Evolutionary conservation across 2,329 filamentous ascomycete species (phyloP), one percentile per base, ranked within the genome.

Genomic region (Diaporthe helianthi): DNA sequence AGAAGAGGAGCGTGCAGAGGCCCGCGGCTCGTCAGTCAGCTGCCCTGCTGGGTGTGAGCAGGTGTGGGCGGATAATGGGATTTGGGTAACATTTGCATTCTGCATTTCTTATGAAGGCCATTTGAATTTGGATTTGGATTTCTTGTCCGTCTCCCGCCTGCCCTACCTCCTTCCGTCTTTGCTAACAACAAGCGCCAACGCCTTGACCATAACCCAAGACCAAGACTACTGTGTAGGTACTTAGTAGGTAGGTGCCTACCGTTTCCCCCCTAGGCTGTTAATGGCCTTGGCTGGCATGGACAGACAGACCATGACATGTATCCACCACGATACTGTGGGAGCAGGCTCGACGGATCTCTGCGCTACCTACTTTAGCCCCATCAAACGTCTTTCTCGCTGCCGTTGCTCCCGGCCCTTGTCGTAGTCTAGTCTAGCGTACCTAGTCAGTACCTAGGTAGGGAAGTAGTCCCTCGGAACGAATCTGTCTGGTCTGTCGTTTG

Each of bases 341-440:
- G 44, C 58, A 63, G 58, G 13, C 44, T n/a, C 47, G 58, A 46
- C 58, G 46, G 41, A 46, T 22, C 29, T 51, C 31, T 58, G 44
- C 52, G 52, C 52, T 67, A 67, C 52, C 52, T 58, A 24, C 26
- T 67, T 31, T 55, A 66, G 51, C 29, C 47, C 31, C 64, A 66
- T 55, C 65, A 58, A 58, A 58, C 65, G 53, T 58, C 52, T 55
- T 66, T 33, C 51, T 47, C 51, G 38, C 46, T 36, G 52, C 65
- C 65, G 36, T 60, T 49, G 52, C 52, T 55, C 52, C 52, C 52
- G 38, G 52, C 17, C 44, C 13, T 36, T 36, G 52, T 67, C 41
- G 36, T 38, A 29, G 31, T 44, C 47, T 38, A 51, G 47, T 52
- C 60, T 64, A 38, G 36, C 36, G 13, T n/a, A n/a, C n/a, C n/a